phyloP scores from a whole-genome alignment of 768 basidiomycete species.

The Agrocybe chaxingu region DNA sequence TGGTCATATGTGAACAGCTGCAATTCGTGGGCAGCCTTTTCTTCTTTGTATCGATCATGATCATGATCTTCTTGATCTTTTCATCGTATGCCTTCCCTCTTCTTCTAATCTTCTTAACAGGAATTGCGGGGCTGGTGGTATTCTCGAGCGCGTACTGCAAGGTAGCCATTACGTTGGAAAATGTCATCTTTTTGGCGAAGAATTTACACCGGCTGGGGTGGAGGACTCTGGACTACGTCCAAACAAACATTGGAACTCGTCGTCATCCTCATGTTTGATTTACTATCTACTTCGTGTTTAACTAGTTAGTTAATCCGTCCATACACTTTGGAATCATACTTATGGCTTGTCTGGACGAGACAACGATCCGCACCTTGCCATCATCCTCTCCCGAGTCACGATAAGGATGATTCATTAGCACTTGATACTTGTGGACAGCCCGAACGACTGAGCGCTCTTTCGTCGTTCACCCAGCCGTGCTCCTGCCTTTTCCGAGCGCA shows the following conservation, averaged over 20 bases:
- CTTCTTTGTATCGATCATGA: conserved; percentile 22
- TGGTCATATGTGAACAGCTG: conserved; percentile 27
- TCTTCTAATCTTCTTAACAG: conserved; percentile 17
- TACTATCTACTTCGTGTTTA: too few relatives aligned
- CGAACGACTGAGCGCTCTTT: too few relatives aligned
- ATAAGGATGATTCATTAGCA: too few relatives aligned
- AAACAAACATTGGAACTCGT: neutral
- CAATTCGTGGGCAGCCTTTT: conserved; percentile 26
- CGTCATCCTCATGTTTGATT: too few relatives aligned
- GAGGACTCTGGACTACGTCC: conserved; percentile 12
- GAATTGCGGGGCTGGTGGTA: conserved; percentile 16
- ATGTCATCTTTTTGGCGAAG: conserved; percentile 19
- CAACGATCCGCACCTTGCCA: too few relatives aligned
- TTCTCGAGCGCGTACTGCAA: conserved; percentile 27
- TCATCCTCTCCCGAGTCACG: too few relatives aligned
- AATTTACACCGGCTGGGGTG: conserved; percentile 17
- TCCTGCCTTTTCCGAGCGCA: too few relatives aligned
- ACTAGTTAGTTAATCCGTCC: too few relatives aligned
- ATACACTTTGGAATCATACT: neutral
- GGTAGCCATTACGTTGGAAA: conserved; percentile 25
- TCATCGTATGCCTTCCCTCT: conserved; percentile 24
- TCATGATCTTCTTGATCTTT: conserved; percentile 28
- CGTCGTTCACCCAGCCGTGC: too few relatives aligned
- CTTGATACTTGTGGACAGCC: too few relatives aligned
- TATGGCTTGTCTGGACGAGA: too few relatives aligned